Evolutionary conservation across 2,329 filamentous ascomycete genomes (phyloP).

Genomic region (Trichoderma breve): DNA sequence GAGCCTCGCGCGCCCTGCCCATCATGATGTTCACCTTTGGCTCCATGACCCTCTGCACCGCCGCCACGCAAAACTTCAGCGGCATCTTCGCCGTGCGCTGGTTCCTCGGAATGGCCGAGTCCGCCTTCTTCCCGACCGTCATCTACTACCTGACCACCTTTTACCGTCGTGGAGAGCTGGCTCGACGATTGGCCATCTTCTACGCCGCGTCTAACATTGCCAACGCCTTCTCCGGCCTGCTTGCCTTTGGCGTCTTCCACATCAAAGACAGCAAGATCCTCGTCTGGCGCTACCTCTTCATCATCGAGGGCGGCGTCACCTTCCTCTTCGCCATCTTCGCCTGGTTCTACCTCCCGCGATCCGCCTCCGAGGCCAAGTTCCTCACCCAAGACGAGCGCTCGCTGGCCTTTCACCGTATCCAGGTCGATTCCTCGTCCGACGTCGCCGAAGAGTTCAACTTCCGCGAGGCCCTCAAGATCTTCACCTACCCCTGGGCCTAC

Average conservation of each 20-base stretch:
- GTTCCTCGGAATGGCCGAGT: slow-evolving; percentile 53
- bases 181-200: slow-evolving; percentile 58
- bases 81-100: slow-evolving; percentile 51
- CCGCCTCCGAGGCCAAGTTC: slow-evolving; percentile 63
- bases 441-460: slow-evolving; percentile 54
- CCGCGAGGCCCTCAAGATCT: slow-evolving; percentile 50
- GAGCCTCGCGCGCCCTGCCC: slow-evolving; percentile 64
- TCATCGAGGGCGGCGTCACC: slow-evolving; percentile 57
- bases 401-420: slow-evolving; percentile 70
- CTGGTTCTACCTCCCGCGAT: slow-evolving; percentile 66
- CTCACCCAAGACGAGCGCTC: slow-evolving; percentile 63
- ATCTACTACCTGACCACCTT: slow-evolving; percentile 55
- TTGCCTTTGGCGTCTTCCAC: slow-evolving; percentile 50
- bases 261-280: slow-evolving; percentile 39
- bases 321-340: slow-evolving; percentile 63
- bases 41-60: slow-evolving; percentile 60
- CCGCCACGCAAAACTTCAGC: slow-evolving; percentile 49
- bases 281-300: slow-evolving; percentile 51
- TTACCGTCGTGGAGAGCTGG: slow-evolving; percentile 47
- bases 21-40: slow-evolving; percentile 71
- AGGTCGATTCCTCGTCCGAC: slow-evolving; percentile 67
- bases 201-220: slow-evolving; percentile 76
- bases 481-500: slow-evolving; percentile 49
- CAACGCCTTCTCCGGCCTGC: slow-evolving; percentile 51
- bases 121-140: slow-evolving; percentile 53